phyloP scores from a whole-genome alignment of 208 protist genomes.

The Leishmania aethiopica region DNA sequence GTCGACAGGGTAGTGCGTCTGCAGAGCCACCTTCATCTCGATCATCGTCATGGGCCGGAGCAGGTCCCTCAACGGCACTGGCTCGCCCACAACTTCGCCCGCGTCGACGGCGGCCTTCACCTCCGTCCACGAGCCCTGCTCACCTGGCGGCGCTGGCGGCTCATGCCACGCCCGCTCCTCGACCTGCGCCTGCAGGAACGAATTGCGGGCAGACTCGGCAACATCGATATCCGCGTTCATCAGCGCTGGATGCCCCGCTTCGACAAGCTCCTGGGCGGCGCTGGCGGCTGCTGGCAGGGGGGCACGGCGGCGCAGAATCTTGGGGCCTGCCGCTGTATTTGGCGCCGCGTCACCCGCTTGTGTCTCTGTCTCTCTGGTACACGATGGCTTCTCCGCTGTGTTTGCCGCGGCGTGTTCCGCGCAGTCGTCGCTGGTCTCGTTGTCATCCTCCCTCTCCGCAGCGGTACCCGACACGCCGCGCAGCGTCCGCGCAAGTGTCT shows the following conservation, averaged over 20 bases:
- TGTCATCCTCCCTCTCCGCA: slow-evolving; percentile 2
- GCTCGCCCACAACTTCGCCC: slow-evolving; percentile 66
- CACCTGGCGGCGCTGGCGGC: slow-evolving; percentile 81
- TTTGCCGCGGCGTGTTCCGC: neutral
- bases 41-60: slow-evolving; percentile 72
- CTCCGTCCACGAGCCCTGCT: slow-evolving; percentile 87
- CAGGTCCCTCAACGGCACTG: slow-evolving; percentile 50
- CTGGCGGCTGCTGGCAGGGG: slow-evolving; percentile 61
- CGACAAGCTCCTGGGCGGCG: slow-evolving; percentile 70
- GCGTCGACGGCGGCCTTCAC: slow-evolving; percentile 78
- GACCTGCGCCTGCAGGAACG: slow-evolving; percentile 84
- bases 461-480: slow-evolving; percentile 13
- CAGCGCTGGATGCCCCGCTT: slow-evolving; percentile 79
- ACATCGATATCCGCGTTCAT: slow-evolving; percentile 62
- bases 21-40: slow-evolving; percentile 70
- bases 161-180: slow-evolving; percentile 89
- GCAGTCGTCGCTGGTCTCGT: neutral
- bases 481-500: slow-evolving; percentile 41
- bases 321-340: slow-evolving; percentile 34
- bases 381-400: neutral
- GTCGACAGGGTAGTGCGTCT: slow-evolving; percentile 61
- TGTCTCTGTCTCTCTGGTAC: neutral
- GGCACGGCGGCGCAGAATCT: slow-evolving; percentile 73
- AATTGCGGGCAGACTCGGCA: slow-evolving; percentile 66
- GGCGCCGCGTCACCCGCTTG: slow-evolving; percentile 1